These are phyloP conservation scores for Smallanthus sonchifolius DNA, from an alignment of 129 eudicot genomes.

Conservation along the genomic window DNA sequence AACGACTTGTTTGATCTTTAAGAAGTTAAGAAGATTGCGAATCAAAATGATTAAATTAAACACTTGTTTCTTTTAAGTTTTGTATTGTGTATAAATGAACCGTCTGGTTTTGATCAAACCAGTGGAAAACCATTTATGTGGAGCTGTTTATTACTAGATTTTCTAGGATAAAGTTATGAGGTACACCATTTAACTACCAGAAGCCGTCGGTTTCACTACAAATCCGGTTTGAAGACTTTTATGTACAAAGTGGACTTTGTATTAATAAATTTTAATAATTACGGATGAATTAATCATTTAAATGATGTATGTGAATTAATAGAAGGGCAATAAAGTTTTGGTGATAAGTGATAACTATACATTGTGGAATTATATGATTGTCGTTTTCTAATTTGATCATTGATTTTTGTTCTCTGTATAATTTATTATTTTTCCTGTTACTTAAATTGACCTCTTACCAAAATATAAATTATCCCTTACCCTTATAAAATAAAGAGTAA, in stretches of 20 bases:
- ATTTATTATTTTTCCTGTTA: neutral
- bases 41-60: neutral
- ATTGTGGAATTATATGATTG: conserved; percentile 8
- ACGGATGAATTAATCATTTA: neutral
- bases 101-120: too few relatives aligned
- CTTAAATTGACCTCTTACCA: conserved; percentile 14
- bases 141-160: too few relatives aligned
- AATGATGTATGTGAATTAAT: neutral
- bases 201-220: neutral
- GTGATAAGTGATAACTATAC: neutral
- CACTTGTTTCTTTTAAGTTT: neutral
- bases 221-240: neutral
- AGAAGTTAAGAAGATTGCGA: conserved; percentile 11
- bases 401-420: neutral
- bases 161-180: too few relatives aligned
- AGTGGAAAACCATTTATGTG: too few relatives aligned
- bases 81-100: neutral
- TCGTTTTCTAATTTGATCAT: conserved; percentile 19
- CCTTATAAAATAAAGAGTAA: neutral
- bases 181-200: too few relatives aligned
- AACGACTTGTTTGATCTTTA: conserved; percentile 28
- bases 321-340: neutral
- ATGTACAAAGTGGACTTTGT: neutral
- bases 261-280: neutral
- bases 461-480: neutral